Evolutionary conservation across 345 rosid species (phyloP), one percentile per base, ranked within the genome.

Genomic region (Gynandropsis gynandra): DNA sequence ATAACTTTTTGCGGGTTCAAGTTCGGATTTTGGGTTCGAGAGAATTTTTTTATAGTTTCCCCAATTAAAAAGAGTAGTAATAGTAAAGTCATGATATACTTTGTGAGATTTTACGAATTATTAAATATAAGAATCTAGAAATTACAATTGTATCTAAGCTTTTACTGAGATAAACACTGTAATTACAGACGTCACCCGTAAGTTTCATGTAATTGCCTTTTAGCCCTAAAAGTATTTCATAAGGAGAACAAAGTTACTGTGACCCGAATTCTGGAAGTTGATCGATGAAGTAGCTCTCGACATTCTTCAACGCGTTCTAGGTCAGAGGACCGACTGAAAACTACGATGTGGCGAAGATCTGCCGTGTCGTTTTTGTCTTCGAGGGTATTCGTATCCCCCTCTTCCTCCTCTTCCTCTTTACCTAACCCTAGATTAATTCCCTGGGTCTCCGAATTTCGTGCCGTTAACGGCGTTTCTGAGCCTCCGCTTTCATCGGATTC

Each of bases 311-410:
- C 50, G 59, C 59, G 10, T 52, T 31, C 21, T 14, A 40, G 60
- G 52, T 46, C 40, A 8, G 13, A 45, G 34, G 7, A 1, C 27
- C 10, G 11, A 16, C 6, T 9, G 14, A 15, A 9, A 27, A 32
- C 43, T 21, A 53, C 33, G 67, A 74, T 74, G 75, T 74, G 78
- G 78, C 53, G 72, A 55, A 56, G 65, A 63, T 59, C 75, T 18
- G 50, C 45, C 3, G 37, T 58, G 7, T 66, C 62, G 47, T 24
- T 64, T 40, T 48, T 74, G 59, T 70, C 70, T 37, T 59, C 70
- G 32, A 70, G 47, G 65, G 62, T 63, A 46, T 54, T 58, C 32
- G 31, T 43, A 31, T 65, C 64, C 16, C 54, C 73, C 19, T 20
- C 68, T 29, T 52, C 29, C 29, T 24, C 29, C n/a, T 65, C 63